Evolutionary conservation across 345 rosid species (phyloP), one percentile per base, ranked within the genome.

Genomic region (Brassica incana): DNA sequence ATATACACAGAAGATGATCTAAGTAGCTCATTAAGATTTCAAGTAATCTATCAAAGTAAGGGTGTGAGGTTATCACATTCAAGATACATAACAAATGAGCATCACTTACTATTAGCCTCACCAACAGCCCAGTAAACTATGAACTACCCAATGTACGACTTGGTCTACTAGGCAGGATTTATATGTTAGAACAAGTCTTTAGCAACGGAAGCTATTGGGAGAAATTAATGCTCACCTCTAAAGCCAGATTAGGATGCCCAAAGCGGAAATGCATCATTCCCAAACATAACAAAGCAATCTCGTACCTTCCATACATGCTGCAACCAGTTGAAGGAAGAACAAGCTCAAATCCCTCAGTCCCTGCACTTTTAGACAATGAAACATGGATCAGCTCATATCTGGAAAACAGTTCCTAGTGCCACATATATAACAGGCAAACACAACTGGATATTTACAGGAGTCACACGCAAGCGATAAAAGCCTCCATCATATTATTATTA

Each of bases 191-290:
- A 76, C 35, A 29, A 76, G 4, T 71, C 12, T 59, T 30, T 58
- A 32, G 71, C 48, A 60, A 67, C 66, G n/a, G 35, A 61, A 25
- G 30, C 64, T 43, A 43, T 36, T 11, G 3, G 33, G 79, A 72
- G 64, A 63, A 50, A 68, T 67, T n/a, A 25, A 29, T 72, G 75
- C 87, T 84, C 77, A 95, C 99, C 96, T 91, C 89, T 81, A 95
- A 80, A 70, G 97, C 99, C 84, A 87, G 90, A 83, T 88, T 89
- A 38, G 99, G 99, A 88, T 95, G 98, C 65, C 99, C 99, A 82
- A 91, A 90, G 87, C 90, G 95, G 80, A 89, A 91, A 84, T 95
- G 98, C 94, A 91, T 83, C 97, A 93, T 89, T 80, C 98, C 99
- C 77, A 90, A 75, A 87, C 92, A 93, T 77, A 95, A 85, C 82